Conservation (phyloP, 805 yeast species). For the Komagataella phaffii region DNA sequence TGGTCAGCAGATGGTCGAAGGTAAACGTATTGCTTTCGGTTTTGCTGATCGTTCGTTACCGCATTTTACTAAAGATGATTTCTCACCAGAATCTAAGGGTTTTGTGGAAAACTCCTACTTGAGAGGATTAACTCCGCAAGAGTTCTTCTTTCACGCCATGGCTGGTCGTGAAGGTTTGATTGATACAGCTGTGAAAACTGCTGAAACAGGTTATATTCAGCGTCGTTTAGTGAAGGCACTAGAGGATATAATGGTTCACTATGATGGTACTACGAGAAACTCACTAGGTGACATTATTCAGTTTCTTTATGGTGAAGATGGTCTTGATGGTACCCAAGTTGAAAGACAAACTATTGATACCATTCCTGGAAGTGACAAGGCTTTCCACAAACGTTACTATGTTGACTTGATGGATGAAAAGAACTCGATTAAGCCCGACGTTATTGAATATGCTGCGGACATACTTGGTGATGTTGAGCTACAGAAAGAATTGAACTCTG, state of each 20-base stretch:
- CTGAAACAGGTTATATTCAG: slow-evolving; percentile 97
- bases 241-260: slow-evolving; percentile 96
- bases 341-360: slow-evolving; percentile 94
- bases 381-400: slow-evolving; percentile 74
- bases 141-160: slow-evolving; percentile 98
- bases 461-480: slow-evolving; percentile 80
- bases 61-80: slow-evolving; percentile 96
- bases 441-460: slow-evolving; percentile 81
- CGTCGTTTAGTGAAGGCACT: slow-evolving; percentile 95
- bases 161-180: slow-evolving; percentile 99
- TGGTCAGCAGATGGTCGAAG: slow-evolving; percentile 99
- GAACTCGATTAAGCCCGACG: slow-evolving; percentile 50
- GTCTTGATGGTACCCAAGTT: slow-evolving; percentile 95
- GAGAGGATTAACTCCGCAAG: slow-evolving; percentile 97
- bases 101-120: slow-evolving; percentile 94
- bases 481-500: slow-evolving; percentile 72
- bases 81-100: slow-evolving; percentile 97
- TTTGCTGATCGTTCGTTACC: slow-evolving; percentile 94
- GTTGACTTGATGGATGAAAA: slow-evolving; percentile 74
- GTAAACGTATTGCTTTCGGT: slow-evolving; percentile 98
- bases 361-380: slow-evolving; percentile 80
- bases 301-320: slow-evolving; percentile 97
- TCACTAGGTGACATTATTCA: slow-evolving; percentile 94
- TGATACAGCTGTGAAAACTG: slow-evolving; percentile 98
- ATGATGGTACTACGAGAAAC: slow-evolving; percentile 96